Evolutionary conservation across 371 early-diverging fungal species (phyloP).

Genomic region (Apophysomyces ossiformis): DNA sequence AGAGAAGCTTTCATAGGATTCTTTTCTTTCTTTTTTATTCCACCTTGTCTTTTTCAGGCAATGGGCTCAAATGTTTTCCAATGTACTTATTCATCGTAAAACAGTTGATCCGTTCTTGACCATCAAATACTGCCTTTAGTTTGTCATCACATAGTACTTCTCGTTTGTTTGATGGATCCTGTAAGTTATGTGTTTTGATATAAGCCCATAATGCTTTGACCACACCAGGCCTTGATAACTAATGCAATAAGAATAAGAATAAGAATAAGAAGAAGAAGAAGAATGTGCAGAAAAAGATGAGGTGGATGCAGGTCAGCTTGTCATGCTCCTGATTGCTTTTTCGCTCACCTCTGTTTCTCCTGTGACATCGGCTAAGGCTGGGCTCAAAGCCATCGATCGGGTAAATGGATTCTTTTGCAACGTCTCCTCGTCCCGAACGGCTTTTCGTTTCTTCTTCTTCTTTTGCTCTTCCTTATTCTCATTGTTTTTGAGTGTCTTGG

Average conservation of each 20-base stretch:
- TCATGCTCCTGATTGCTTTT: background rate
- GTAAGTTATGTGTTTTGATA: conserved; percentile 49
- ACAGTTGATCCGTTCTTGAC: conserved; percentile 29
- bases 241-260: background rate
- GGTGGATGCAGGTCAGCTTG: too few relatives aligned
- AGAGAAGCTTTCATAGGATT: too few relatives aligned
- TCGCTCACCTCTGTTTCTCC: conserved; percentile 33
- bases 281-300: too few relatives aligned
- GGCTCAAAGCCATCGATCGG: conserved; percentile 32
- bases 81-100: conserved; percentile 54
- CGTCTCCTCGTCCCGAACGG: conserved; percentile 10
- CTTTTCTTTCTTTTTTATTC: background rate
- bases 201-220: conserved; percentile 55
- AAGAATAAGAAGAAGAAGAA: background rate
- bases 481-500: background rate
- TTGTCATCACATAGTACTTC: conserved; percentile 43
- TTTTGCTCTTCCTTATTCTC: conserved; percentile 9
- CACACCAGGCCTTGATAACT: conserved; percentile 46
- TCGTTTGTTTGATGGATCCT: conserved; percentile 49
- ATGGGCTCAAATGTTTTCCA: conserved; percentile 32
- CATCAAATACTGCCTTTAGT: conserved; percentile 38
- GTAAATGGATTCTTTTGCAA: conserved; percentile 27
- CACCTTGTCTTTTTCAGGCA: conserved; percentile 1
- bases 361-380: conserved; percentile 30
- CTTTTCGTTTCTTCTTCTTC: conserved; percentile 18